phyloP scores from a whole-genome alignment of 1,284 basidiomycete genomes.

The Pseudozyma sp. region DNA sequence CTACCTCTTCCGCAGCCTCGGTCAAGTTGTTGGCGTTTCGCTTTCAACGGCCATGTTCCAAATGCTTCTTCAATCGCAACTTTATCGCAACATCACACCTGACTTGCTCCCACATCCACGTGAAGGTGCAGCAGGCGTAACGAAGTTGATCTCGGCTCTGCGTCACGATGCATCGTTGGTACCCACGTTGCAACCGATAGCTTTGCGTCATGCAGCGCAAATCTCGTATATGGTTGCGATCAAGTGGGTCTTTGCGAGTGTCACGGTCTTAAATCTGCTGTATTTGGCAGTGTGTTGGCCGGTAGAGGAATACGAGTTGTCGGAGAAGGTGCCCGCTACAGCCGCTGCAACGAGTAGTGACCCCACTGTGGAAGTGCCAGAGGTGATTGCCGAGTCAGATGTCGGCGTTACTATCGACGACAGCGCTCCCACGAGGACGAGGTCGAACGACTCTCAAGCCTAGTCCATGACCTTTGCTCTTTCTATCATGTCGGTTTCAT shows the following conservation, averaged over 20 bases:
- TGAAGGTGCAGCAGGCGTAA: constrained; percentile 16
- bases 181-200: constrained; percentile 75
- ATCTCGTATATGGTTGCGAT: constrained; percentile 85
- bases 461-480: not conserved
- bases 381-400: no score
- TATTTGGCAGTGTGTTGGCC: constrained; percentile 40
- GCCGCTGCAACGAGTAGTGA: not conserved
- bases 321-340: constrained; percentile 30
- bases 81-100: constrained; percentile 75
- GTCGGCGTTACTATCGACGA: no score
- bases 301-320: constrained; percentile 36
- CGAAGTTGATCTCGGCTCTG: constrained; percentile 77
- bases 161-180: constrained; percentile 85
- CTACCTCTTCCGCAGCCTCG: constrained; percentile 78
- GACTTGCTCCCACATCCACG: constrained; percentile 72
- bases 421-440: not conserved
- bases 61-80: constrained; percentile 75
- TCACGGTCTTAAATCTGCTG: constrained; percentile 76
- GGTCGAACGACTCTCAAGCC: constrained; percentile 3
- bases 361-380: no score
- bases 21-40: constrained; percentile 85
- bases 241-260: constrained; percentile 84
- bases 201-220: constrained; percentile 77
- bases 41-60: constrained; percentile 83
- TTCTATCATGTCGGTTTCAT: not conserved